phyloP scores from a whole-genome alignment of 306 rosid species.

The Sechiopsis laciniata region DNA sequence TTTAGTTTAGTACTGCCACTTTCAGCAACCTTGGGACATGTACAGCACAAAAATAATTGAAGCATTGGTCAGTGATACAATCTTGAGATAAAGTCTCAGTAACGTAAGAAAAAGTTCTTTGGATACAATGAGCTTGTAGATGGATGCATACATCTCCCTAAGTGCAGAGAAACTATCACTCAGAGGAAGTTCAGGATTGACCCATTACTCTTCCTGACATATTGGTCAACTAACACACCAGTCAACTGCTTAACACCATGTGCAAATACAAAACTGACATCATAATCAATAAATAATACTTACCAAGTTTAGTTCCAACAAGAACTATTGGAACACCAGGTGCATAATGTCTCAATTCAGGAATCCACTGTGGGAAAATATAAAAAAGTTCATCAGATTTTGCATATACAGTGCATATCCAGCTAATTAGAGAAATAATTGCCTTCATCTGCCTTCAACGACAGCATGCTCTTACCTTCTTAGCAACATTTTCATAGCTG shows the following conservation, averaged over 20 bases:
- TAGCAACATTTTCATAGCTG: conserved; percentile 72
- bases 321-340: conserved; percentile 87
- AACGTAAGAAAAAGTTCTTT: background rate
- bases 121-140: background rate
- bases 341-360: conserved; percentile 78
- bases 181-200: too few species aligned
- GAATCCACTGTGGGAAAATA: conserved; percentile 64
- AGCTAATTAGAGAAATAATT: background rate
- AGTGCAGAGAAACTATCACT: background rate
- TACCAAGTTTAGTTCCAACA: conserved; percentile 81
- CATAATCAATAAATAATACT: conserved; percentile 18
- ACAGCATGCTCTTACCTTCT: conserved; percentile 42
- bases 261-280: background rate
- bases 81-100: background rate
- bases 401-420: background rate
- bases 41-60: background rate
- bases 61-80: background rate
- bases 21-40: background rate
- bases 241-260: background rate
- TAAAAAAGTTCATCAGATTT: conserved; percentile 22
- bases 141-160: background rate
- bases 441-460: background rate
- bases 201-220: too few species aligned
- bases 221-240: too few species aligned
- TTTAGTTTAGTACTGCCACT: too few species aligned